phyloP scores from a whole-genome alignment of 2,329 filamentous ascomycete genomes.

The Harringtonia lauricola region DNA sequence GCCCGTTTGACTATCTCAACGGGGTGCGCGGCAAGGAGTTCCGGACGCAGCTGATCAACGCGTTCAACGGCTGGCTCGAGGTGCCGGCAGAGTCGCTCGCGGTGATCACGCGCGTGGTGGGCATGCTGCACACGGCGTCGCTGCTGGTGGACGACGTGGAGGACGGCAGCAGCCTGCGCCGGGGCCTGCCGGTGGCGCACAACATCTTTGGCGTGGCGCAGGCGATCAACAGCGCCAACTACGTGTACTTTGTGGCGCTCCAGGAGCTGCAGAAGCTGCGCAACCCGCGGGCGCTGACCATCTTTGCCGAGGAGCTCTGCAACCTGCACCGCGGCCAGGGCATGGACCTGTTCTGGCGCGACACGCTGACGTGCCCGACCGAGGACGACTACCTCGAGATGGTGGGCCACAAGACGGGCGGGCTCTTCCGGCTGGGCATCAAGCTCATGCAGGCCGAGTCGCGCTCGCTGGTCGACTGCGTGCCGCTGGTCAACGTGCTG shows the following conservation, averaged over 20 bases:
- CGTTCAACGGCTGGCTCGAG: conserved; percentile 72
- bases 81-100: conserved; percentile 60
- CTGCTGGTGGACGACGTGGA: conserved; percentile 82
- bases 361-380: conserved; percentile 70
- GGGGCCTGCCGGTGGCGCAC: conserved; percentile 74
- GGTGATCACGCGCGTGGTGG: conserved; percentile 68
- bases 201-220: conserved; percentile 77
- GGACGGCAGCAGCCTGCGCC: conserved; percentile 60
- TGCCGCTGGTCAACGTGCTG: conserved; percentile 74
- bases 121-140: conserved; percentile 78
- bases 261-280: conserved; percentile 60
- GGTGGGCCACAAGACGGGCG: conserved; percentile 85
- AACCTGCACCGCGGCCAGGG: conserved; percentile 81
- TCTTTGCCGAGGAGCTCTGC: conserved; percentile 73
- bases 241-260: conserved; percentile 74
- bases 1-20: conserved; percentile 71
- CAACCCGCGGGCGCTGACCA: conserved; percentile 54
- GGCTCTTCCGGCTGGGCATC: conserved; percentile 72
- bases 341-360: conserved; percentile 86
- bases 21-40: conserved; percentile 78
- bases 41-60: conserved; percentile 64
- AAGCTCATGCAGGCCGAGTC: conserved; percentile 80
- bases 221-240: conserved; percentile 85
- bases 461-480: conserved; percentile 49
- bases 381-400: conserved; percentile 92